Evolutionary conservation across 169 alveolate genomes (phyloP).

Genomic region (Hammondia hammondi): DNA sequence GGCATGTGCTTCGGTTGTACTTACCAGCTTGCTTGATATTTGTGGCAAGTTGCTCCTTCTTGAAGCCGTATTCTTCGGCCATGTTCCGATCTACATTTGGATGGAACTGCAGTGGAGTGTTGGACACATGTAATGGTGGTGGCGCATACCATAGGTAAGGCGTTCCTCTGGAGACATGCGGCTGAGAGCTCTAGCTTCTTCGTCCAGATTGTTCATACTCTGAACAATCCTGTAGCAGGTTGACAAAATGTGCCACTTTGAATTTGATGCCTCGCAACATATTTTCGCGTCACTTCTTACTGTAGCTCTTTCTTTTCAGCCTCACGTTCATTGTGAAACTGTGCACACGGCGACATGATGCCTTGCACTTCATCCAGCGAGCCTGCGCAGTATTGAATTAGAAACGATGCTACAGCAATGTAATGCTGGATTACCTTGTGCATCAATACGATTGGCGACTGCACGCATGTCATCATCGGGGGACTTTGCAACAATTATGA

Average conservation of each 20-base stretch:
- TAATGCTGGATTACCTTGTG: not conserved
- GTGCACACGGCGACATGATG: constrained; percentile 21
- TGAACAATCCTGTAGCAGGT: not conserved
- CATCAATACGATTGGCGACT: constrained; percentile 7
- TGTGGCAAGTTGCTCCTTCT: not conserved
- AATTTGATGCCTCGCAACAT: not conserved
- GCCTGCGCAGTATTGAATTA: not conserved
- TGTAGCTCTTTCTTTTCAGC: constrained; percentile 31
- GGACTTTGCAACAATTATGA: constrained; percentile 36
- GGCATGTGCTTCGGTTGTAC: not conserved
- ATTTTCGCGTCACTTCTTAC: not conserved
- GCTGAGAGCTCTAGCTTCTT: constrained; percentile 22
- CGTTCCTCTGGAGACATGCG: constrained; percentile 41
- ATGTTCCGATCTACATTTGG: not conserved
- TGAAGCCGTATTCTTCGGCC: constrained; percentile 25
- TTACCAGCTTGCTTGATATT: not conserved
- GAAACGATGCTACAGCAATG: not conserved
- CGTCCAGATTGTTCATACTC: not conserved
- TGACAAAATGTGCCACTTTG: not conserved
- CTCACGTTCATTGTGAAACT: constrained; percentile 39
- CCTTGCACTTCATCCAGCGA: constrained; percentile 16
- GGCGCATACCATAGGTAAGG: not conserved
- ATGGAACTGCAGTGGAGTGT: no score
- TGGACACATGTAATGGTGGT: not conserved
- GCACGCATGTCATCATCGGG: constrained; percentile 26